Base-by-base conservation (phyloP, 2,329 filamentous ascomycete genomes). In the Triangularia setosa region DNA sequence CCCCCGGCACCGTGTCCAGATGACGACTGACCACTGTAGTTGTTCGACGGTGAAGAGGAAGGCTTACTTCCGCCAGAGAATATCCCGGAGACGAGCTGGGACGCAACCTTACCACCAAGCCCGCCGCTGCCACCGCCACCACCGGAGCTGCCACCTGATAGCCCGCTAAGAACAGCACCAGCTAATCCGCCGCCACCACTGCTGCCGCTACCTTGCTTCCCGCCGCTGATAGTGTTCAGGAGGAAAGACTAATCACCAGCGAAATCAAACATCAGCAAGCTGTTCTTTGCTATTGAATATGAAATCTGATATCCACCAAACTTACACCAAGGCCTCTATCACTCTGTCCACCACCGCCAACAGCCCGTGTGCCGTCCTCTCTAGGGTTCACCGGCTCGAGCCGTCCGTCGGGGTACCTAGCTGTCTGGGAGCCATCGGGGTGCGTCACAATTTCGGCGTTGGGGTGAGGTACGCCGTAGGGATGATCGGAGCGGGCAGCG, bases 261-360 rank as follows among this genome's bases (percentile, higher is more conserved):
- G 4, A 55, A 55, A 8, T 9, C 58, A 58, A 62, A 62, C 62
- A 52, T 52, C 24, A 64, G 53, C 35, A 65, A 44, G 23, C 12
- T 30, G 61, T 30, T 61, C 11, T 61, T 30, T 35, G 14, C 24
- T 33, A 21, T 23, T 28, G 16, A 30, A 44, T 30, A 11, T 62
- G n/a, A n/a, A n/a, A 18, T 48, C 40, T 21, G 60, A 12, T 40
- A 53, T 12, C 54, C 33, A 12, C 60, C 21, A 25, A 63, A 82
- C 87, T 74, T 83, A 90, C 88, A 66, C 88, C 87, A 63, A 91
- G 76, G 48, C 87, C 85, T 67, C 88, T 82, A 60, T 90, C 87
- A 55, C 52, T 55, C 23, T 55, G 52, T 27, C 52, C 52, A 7
- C 48, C 48, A 16, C 52, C 33, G 67, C 83, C 70, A 23, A 71